A percentile compares a stretch with the other conserved stretches of the same genome.
phyloP scores from a whole-genome alignment of 2,329 filamentous ascomycete species.

The Huntiella bhutanensis region DNA sequence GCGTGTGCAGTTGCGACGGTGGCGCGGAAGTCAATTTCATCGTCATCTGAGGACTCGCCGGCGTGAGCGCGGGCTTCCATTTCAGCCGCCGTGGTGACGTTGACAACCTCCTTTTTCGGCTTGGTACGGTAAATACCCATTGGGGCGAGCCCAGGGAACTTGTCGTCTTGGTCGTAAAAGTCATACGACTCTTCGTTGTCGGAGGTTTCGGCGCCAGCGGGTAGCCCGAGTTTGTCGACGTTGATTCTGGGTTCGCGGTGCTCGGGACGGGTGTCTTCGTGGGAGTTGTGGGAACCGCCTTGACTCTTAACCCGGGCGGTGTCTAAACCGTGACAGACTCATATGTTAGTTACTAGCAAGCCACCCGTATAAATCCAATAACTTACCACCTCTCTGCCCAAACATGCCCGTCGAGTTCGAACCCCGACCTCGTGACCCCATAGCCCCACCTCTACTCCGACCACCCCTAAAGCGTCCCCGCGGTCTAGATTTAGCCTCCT shows the following conservation, averaged over 20 bases:
- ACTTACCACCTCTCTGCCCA: slow-evolving; percentile 13
- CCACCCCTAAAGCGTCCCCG: slow-evolving; percentile 24
- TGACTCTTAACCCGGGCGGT: slow-evolving; percentile 8
- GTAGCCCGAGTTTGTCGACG: slow-evolving; percentile 31
- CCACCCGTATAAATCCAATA: not conserved
- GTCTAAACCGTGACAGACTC: too few species aligned
- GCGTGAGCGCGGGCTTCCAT: slow-evolving; percentile 9
- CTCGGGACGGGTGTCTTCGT: slow-evolving; percentile 16
- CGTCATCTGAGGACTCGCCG: slow-evolving; percentile 8
- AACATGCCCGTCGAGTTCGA: slow-evolving; percentile 15
- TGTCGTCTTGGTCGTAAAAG: slow-evolving; percentile 22
- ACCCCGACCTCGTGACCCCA: slow-evolving; percentile 23
- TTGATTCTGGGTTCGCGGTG: slow-evolving; percentile 32
- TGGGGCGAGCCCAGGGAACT: slow-evolving; percentile 23
- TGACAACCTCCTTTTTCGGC: slow-evolving; percentile 8
- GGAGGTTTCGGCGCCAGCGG: slow-evolving; percentile 21
- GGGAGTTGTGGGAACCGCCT: slow-evolving; percentile 15
- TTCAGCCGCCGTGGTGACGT: slow-evolving; percentile 9
- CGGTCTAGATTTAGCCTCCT: slow-evolving; percentile 21
- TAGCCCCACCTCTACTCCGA: slow-evolving; percentile 25
- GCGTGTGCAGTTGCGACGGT: slow-evolving; percentile 10
- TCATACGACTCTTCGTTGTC: slow-evolving; percentile 29
- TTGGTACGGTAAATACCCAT: slow-evolving; percentile 31
- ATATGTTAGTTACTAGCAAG: too few species aligned
- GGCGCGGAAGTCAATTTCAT: slow-evolving; percentile 12